phyloP scores from a whole-genome alignment of 768 basidiomycete genomes.

The Lentinula edodes region DNA sequence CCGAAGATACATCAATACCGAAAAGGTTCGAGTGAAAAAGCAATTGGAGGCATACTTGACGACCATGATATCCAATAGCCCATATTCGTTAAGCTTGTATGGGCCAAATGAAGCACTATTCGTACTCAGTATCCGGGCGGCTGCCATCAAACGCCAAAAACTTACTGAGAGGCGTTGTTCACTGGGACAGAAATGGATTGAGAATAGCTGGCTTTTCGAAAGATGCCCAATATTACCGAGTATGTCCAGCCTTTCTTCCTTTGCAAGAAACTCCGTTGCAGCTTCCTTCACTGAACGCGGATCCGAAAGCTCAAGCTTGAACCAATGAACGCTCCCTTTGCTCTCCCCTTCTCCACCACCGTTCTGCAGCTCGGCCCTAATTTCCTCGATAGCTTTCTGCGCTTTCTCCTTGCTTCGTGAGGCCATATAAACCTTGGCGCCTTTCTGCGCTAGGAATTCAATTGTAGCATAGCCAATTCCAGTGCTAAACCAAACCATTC shows the following conservation, averaged over 20 bases:
- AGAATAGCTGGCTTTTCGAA: not conserved
- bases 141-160: not conserved
- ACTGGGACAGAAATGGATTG: not conserved
- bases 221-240: constrained; percentile 22
- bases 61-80: constrained; percentile 24
- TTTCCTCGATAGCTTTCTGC: constrained; percentile 23
- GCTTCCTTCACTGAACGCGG: constrained; percentile 25
- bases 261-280: constrained; percentile 30
- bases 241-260: constrained; percentile 36
- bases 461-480: constrained; percentile 32
- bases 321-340: constrained; percentile 25
- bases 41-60: constrained; percentile 27
- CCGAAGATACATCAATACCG: not conserved
- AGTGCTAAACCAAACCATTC: constrained; percentile 13
- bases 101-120: not conserved
- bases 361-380: constrained; percentile 25
- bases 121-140: not conserved
- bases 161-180: constrained; percentile 6
- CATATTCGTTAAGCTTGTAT: constrained; percentile 10
- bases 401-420: constrained; percentile 27
- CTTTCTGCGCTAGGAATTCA: constrained; percentile 29
- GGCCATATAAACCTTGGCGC: constrained; percentile 36
- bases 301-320: constrained; percentile 34
- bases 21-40: too few species aligned
- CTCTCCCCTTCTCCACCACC: not conserved